Conservation (phyloP, 116 monocot species). For the Cymodocea nodosa region DNA sequence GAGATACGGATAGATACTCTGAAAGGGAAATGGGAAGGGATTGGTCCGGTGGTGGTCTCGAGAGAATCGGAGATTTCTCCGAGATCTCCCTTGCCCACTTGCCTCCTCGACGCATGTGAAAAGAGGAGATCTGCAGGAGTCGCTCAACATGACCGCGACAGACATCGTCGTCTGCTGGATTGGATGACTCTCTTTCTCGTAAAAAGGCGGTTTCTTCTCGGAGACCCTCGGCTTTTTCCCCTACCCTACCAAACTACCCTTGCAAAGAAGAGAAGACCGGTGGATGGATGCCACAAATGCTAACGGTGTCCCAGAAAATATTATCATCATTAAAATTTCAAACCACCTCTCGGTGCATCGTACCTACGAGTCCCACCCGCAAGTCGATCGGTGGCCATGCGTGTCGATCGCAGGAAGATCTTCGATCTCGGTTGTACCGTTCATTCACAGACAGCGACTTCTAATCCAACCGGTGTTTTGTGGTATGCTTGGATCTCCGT, state of each 20-base stretch:
- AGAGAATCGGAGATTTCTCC: background rate
- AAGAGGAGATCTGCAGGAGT: background rate
- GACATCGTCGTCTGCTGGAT: background rate
- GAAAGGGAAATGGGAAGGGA: background rate
- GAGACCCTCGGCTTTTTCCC: background rate
- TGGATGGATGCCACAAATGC: background rate
- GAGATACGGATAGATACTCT: slow-evolving; percentile 1
- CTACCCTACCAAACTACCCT: background rate
- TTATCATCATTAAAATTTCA: too few species aligned
- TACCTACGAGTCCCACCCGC: too few species aligned
- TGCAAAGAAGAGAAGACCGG: background rate
- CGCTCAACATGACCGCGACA: background rate
- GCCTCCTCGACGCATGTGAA: background rate
- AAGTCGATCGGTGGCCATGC: background rate
- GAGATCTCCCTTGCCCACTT: background rate
- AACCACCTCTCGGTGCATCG: too few species aligned
- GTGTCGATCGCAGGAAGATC: background rate
- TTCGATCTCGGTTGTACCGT: background rate
- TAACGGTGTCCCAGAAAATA: too few species aligned
- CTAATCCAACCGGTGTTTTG: too few species aligned
- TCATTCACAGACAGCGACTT: background rate
- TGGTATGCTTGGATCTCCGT: too few species aligned
- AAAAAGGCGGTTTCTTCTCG: background rate
- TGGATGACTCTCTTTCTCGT: background rate
- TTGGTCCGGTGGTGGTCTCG: background rate